phyloP scores from a whole-genome alignment of 2,329 filamentous ascomycete species.

The Botrytis sinoallii region DNA sequence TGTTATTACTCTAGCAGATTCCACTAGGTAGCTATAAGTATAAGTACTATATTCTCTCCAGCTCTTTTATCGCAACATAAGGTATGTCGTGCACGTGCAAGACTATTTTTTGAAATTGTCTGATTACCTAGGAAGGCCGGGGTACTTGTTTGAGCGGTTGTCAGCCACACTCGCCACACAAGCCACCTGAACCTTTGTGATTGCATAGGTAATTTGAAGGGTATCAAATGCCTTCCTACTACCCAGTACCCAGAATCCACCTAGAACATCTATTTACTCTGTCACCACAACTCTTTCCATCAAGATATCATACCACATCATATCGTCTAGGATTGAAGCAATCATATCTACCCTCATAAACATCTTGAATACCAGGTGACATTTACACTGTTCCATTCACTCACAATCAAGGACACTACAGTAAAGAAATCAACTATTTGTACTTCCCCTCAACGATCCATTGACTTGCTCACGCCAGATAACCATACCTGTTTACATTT shows the following conservation, averaged over 20 bases:
- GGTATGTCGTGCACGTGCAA: slow-evolving; percentile 4
- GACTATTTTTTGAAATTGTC: background rate
- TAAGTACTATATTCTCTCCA: background rate
- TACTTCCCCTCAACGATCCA: background rate
- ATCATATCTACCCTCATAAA: background rate
- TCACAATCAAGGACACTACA: background rate
- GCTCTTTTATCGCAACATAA: background rate
- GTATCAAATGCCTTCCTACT: too few species aligned
- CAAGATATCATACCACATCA: background rate
- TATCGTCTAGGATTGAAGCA: background rate
- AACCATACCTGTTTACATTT: background rate
- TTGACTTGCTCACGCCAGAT: background rate
- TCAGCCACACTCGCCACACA: background rate
- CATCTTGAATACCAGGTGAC: background rate
- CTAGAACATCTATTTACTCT: background rate
- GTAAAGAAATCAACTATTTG: background rate
- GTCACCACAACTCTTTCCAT: background rate
- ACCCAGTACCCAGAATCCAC: too few species aligned
- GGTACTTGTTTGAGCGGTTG: background rate
- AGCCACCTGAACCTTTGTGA: background rate
- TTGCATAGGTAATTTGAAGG: background rate
- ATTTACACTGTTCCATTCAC: background rate
- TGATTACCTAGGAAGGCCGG: background rate
- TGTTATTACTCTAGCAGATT: background rate
- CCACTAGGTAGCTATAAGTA: background rate